These are phyloP conservation scores for Xylariaceae sp. DNA, from an alignment of 2,329 filamentous ascomycete genomes.

Conservation along the genomic window DNA sequence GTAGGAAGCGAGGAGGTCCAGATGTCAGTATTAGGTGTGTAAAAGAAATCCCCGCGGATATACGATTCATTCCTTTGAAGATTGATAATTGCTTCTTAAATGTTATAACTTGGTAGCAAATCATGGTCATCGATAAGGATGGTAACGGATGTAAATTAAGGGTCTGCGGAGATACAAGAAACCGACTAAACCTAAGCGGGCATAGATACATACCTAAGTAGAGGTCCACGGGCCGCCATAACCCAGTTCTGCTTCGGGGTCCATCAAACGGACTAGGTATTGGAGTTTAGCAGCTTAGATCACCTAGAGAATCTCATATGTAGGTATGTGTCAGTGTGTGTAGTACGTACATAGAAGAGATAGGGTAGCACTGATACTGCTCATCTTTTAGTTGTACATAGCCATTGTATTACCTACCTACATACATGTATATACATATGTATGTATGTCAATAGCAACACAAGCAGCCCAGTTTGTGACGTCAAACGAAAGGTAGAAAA, in stretches of 20 bases:
- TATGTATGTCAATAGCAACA: too few species aligned
- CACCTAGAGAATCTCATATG: too few species aligned
- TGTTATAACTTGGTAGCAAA: too few species aligned
- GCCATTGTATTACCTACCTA: too few species aligned
- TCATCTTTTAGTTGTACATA: background rate
- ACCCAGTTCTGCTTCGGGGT: slow-evolving; percentile 14
- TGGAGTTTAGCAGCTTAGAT: too few species aligned
- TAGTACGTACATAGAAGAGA: background rate
- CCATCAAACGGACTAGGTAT: slow-evolving; percentile 15
- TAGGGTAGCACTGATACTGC: background rate
- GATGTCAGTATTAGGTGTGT: too few species aligned
- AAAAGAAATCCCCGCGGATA: slow-evolving; percentile 27
- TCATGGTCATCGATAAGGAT: slow-evolving; percentile 31
- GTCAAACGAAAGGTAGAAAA: too few species aligned
- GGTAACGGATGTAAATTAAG: slow-evolving; percentile 11
- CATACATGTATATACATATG: too few species aligned
- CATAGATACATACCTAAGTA: slow-evolving; percentile 6
- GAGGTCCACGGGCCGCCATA: slow-evolving; percentile 8
- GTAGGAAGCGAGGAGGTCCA: slow-evolving; percentile 28
- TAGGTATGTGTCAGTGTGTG: too few species aligned
- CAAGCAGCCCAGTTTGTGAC: too few species aligned
- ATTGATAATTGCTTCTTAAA: too few species aligned
- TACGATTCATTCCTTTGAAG: too few species aligned
- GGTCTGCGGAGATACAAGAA: slow-evolving; percentile 34
- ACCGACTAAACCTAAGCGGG: slow-evolving; percentile 10